These are phyloP conservation scores for Mimosa bimucronata DNA, from an alignment of 306 rosid species.

Conservation along the genomic window DNA sequence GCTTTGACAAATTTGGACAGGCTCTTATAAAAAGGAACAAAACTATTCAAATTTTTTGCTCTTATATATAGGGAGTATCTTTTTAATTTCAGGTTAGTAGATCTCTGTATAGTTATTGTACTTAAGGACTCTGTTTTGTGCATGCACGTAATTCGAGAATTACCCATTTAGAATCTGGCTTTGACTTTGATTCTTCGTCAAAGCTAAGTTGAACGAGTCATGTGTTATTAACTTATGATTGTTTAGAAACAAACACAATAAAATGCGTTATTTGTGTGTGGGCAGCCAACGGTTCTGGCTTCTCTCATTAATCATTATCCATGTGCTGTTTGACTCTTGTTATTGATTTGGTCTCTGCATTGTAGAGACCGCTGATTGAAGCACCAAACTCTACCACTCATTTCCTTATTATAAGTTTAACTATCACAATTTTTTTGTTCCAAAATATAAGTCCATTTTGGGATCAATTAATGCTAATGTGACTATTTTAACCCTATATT, in stretches of 20 bases:
- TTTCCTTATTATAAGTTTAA: too few species aligned
- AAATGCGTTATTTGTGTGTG: background rate
- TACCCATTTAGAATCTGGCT: background rate
- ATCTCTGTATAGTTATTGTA: background rate
- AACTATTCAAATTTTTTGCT: too few species aligned
- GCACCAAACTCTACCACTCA: background rate
- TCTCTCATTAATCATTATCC: background rate
- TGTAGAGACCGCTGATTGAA: background rate
- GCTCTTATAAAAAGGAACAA: too few species aligned
- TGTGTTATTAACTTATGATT: background rate
- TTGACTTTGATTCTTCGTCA: background rate
- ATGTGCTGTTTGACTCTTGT: background rate
- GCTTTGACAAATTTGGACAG: too few species aligned
- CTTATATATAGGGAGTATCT: too few species aligned
- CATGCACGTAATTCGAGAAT: background rate
- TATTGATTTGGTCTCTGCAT: background rate
- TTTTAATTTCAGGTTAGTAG: too few species aligned
- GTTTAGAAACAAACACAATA: too few species aligned
- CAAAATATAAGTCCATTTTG: too few species aligned
- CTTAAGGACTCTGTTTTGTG: background rate
- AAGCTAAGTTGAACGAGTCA: background rate
- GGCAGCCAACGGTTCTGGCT: background rate
- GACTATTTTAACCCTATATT: too few species aligned
- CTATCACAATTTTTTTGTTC: too few species aligned
- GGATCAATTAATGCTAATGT: too few species aligned